Conservation (phyloP, 495 filamentous ascomycete genomes). For the Friedmanniomyces simplex region DNA sequence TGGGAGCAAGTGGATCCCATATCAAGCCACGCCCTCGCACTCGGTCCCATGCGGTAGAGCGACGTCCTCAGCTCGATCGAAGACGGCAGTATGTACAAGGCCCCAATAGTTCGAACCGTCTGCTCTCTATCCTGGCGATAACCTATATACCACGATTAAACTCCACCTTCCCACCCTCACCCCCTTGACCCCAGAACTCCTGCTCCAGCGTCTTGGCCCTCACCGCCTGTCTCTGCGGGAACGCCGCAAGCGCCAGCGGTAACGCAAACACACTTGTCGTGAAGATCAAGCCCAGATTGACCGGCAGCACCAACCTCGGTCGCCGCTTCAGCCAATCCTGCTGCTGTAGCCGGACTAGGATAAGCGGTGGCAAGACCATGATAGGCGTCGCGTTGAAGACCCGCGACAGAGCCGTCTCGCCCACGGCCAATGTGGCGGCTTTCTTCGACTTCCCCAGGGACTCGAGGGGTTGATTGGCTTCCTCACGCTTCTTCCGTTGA, state of each 20-base stretch:
- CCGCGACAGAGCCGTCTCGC: slow-evolving; percentile 79
- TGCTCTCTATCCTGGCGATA: too few species aligned
- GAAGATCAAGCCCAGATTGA: slow-evolving; percentile 76
- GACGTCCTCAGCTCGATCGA: too few species aligned
- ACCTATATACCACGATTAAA: slow-evolving; percentile 87
- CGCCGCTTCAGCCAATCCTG: slow-evolving; percentile 61
- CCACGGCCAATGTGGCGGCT: slow-evolving; percentile 79
- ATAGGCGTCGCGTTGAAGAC: slow-evolving; percentile 91
- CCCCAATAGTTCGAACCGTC: too few species aligned
- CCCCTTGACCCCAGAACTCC: slow-evolving; percentile 72
- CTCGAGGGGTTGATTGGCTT: slow-evolving; percentile 42
- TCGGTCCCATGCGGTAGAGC: too few species aligned
- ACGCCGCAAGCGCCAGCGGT: slow-evolving; percentile 77
- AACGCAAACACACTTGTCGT: slow-evolving; percentile 73
- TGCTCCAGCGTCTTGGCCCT: slow-evolving; percentile 61
- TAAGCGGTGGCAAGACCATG: slow-evolving; percentile 85
- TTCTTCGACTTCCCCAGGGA: slow-evolving; percentile 74
- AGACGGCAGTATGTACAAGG: too few species aligned
- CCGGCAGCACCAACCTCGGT: slow-evolving; percentile 60
- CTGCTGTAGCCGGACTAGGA: slow-evolving; percentile 72
- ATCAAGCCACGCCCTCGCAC: too few species aligned
- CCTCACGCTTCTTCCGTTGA: slow-evolving; percentile 43
- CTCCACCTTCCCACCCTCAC: slow-evolving; percentile 63
- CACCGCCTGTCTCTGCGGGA: slow-evolving; percentile 80
- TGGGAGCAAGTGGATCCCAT: too few species aligned